Conservation (phyloP, 257 asterid genomes). For the Solanum neorickii region DNA sequence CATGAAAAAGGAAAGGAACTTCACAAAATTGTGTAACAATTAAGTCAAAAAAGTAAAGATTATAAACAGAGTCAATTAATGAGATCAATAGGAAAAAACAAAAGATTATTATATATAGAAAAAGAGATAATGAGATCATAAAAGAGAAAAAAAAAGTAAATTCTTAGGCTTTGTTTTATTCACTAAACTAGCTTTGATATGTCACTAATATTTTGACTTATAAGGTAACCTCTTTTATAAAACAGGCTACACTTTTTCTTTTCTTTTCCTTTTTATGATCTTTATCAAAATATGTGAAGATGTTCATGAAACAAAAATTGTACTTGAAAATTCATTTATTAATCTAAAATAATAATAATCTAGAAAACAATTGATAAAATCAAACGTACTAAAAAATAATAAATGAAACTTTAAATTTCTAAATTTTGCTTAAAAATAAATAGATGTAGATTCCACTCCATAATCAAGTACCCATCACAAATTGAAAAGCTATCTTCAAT, state of each 20-base stretch:
- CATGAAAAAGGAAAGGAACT: neutral
- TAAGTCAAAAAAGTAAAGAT: neutral
- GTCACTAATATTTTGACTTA: neutral
- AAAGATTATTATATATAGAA: neutral
- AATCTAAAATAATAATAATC: neutral
- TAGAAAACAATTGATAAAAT: neutral
- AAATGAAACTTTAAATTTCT: neutral
- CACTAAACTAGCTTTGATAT: neutral
- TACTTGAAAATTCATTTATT: neutral
- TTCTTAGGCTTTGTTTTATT: neutral
- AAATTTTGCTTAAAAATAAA: neutral
- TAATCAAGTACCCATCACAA: neutral
- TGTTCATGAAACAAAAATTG: neutral
- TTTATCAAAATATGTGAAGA: neutral
- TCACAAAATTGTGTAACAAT: neutral
- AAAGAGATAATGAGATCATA: neutral
- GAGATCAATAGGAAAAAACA: neutral
- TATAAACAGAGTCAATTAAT: neutral
- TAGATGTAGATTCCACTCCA: neutral
- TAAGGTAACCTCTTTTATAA: neutral
- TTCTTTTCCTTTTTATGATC: neutral
- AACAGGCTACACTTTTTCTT: neutral
- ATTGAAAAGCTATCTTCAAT: neutral
- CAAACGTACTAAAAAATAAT: too few species aligned
- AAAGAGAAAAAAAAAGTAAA: neutral